These are phyloP conservation scores for Xylaria digitata DNA, from an alignment of 2,329 filamentous ascomycete species.

Conservation along the genomic window DNA sequence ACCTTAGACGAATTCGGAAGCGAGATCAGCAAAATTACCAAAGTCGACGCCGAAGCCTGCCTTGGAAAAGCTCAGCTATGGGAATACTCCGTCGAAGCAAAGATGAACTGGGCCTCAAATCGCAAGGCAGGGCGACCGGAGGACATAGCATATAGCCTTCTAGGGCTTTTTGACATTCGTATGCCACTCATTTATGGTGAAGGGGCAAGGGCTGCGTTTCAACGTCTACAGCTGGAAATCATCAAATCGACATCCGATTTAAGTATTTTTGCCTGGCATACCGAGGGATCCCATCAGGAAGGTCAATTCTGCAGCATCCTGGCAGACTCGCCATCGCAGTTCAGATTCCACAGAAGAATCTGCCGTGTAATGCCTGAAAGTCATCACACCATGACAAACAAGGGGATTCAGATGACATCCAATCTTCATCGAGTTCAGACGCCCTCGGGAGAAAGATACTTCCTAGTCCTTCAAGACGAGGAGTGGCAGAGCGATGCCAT, in stretches of 20 bases:
- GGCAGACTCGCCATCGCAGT: constrained; percentile 8
- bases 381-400: constrained; percentile 16
- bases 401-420: background rate
- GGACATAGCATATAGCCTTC: constrained; percentile 17
- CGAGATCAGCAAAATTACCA: background rate
- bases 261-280: constrained; percentile 22
- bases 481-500: background rate
- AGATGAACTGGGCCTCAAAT: background rate
- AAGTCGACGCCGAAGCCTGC: background rate
- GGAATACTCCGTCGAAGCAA: background rate
- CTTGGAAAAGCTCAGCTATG: background rate
- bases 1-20: background rate
- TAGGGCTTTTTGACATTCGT: constrained; percentile 12
- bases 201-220: background rate
- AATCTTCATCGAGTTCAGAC: background rate
- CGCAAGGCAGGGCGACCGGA: background rate
- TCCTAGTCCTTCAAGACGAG: background rate
- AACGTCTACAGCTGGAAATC: background rate
- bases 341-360: constrained; percentile 9
- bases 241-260: constrained; percentile 10
- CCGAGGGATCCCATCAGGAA: background rate
- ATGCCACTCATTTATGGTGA: constrained; percentile 20
- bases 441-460: background rate
- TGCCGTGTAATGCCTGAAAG: constrained; percentile 1
- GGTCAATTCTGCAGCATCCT: constrained; percentile 3